A percentile compares a stretch with the other conserved stretches of the same genome.
phyloP scores from a whole-genome alignment of 176 grass and related monocot species.

The Cenchrus purpureus region DNA sequence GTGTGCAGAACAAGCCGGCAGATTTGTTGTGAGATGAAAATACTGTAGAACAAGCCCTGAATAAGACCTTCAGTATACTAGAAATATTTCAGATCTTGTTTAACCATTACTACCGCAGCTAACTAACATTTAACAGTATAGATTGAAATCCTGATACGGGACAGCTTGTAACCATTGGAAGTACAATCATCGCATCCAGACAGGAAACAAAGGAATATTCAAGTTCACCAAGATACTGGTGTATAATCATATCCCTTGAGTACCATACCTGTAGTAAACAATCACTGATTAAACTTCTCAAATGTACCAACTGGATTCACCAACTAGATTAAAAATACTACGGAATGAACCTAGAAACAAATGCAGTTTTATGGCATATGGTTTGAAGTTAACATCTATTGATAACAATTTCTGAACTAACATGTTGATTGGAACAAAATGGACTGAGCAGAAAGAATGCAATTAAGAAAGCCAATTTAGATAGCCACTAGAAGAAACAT shows the following conservation, averaged over 20 bases:
- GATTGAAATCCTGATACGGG: not conserved
- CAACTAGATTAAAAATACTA: not conserved
- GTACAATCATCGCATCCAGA: not conserved
- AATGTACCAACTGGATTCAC: conserved; percentile 20
- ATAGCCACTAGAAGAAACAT: not conserved
- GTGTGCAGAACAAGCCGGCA: no score
- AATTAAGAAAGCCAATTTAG: not conserved
- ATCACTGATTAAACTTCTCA: conserved; percentile 32
- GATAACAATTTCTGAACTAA: not conserved
- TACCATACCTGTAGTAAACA: conserved; percentile 70
- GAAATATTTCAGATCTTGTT: not conserved
- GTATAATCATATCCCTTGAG: conserved; percentile 39
- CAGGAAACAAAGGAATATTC: not conserved
- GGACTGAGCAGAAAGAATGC: not conserved
- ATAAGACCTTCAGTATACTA: not conserved
- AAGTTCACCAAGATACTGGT: not conserved
- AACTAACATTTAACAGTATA: not conserved
- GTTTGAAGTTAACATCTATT: conserved; percentile 13
- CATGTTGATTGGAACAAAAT: conserved; percentile 2
- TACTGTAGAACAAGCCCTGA: no score
- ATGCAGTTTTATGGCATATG: not conserved
- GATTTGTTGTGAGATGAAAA: no score
- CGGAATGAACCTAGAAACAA: no score
- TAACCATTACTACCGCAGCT: not conserved
- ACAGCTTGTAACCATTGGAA: not conserved